Conservation (phyloP, 345 rosid species). For the Trapa incisa region DNA sequence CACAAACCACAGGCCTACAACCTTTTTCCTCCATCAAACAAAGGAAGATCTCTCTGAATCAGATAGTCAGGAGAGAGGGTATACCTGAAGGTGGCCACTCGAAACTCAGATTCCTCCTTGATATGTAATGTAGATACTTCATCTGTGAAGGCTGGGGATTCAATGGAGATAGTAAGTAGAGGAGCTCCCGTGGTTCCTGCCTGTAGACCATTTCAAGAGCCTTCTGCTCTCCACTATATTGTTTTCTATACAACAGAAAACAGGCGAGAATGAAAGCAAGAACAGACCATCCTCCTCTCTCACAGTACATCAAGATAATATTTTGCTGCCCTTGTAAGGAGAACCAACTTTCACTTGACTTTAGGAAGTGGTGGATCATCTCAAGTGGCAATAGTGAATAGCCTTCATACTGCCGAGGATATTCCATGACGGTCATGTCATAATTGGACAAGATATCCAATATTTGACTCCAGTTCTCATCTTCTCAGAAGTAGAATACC, state of each 20-base stretch:
- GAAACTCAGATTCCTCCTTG: conserved; percentile 74
- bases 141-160: conserved; percentile 92
- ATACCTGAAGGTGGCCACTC: conserved; percentile 97
- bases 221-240: conserved; percentile 89
- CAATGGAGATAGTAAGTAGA: conserved; percentile 62
- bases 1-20: conserved; percentile 75
- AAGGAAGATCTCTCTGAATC: conserved; percentile 75
- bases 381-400: conserved; percentile 81
- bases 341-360: conserved; percentile 92
- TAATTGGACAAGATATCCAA: conserved; percentile 77
- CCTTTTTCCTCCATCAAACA: conserved; percentile 58
- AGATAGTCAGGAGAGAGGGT: conserved; percentile 78
- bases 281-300: conserved; percentile 94
- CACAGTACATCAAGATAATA: conserved; percentile 92
- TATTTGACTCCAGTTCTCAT: conserved; percentile 80
- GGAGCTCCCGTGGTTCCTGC: conserved; percentile 94
- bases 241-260: conserved; percentile 66
- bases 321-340: conserved; percentile 89
- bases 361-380: conserved; percentile 87
- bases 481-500: conserved; percentile 96
- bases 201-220: conserved; percentile 96
- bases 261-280: conserved; percentile 97
- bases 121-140: conserved; percentile 94
- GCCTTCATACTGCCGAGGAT: conserved; percentile 85
- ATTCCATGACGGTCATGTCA: conserved; percentile 98